Evolutionary conservation across 148 eudicot genomes (phyloP).

Genomic region (Persicaria tinctoria): DNA sequence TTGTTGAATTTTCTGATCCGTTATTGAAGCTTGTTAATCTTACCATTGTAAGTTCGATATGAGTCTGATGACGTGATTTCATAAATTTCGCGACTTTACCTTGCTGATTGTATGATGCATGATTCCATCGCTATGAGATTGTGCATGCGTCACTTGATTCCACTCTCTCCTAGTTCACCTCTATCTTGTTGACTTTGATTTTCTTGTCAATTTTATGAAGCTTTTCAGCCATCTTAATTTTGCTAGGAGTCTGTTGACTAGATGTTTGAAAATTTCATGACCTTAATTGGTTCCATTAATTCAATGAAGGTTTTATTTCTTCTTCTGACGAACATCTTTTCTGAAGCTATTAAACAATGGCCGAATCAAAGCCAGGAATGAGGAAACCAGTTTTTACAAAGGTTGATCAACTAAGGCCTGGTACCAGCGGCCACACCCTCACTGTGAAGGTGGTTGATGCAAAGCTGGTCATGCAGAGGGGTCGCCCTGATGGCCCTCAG

Average conservation of each 20-base stretch:
- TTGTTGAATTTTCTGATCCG: not conserved
- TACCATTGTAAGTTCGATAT: not conserved
- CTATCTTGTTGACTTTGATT: not conserved
- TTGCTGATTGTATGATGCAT: not conserved
- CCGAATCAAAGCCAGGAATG: constrained; percentile 38
- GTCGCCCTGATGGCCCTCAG: constrained; percentile 38
- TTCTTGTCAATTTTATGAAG: not conserved
- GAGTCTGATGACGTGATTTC: not conserved
- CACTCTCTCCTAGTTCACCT: not conserved
- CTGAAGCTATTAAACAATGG: constrained; percentile 26
- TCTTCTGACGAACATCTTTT: not conserved
- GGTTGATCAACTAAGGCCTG: constrained; percentile 50
- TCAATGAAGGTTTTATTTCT: not conserved
- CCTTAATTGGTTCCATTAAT: not conserved
- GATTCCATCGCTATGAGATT: not conserved
- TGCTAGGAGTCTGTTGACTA: not conserved
- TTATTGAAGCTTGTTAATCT: not conserved
- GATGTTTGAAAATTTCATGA: not conserved
- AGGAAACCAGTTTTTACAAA: constrained; percentile 57
- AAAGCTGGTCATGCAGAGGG: constrained; percentile 36
- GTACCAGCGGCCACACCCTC: constrained; percentile 45
- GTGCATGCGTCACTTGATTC: not conserved
- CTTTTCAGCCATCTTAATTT: not conserved
- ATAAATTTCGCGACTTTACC: not conserved
- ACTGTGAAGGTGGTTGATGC: constrained; percentile 50